Evolutionary conservation across 1,284 basidiomycete genomes (phyloP), one percentile per base, ranked within the genome.

Genomic region (Microbotryum silenes-acaulis): DNA sequence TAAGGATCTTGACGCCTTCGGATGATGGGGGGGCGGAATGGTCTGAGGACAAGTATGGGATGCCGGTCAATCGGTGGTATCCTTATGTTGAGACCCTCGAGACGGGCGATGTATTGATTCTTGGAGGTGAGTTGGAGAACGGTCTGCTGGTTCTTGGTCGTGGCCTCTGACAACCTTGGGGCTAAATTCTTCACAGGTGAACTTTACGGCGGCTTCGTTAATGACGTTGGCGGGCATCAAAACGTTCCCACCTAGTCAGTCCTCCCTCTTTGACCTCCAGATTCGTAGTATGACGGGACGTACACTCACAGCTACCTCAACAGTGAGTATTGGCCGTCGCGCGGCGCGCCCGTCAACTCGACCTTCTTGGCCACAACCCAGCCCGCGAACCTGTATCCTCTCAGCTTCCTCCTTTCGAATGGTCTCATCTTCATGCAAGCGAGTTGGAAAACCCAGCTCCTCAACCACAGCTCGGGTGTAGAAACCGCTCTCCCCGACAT

Each of bases 371-470:
- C 57, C n/a, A 53, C 54, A 27, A 62, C 61, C 42, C 57, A 58
- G 61, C 56, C 58, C 4, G 56, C 27, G 14, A 96, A 96, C 77
- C 81, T 91, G 4, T 96, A 93, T 68, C 83, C 90, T 0, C 84
- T 90, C 68, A 84, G 87, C 0, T 94, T 82, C 82, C 80, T 92
- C 56, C 81, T 94, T 79, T 83, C 88, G 2, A 88, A 86, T 3
- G 90, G 91, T 51, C 85, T 84, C 71, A 80, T 89, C 77, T 63
- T 63, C 44, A 25, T 63, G 6, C 62, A 63, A 21, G 64, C 60
- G 21, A 61, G 51, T 25, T 62, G 59, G 67, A 57, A 57, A 51
- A 56, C 56, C 6, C 59, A 61, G 2, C 73, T 89, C 29, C 81
- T 77, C 81, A 72, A 92, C 84, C 58, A 86, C 86, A 80, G 82